Base-by-base conservation (phyloP, 2,329 filamentous ascomycete genomes). In the Apiospora saccharicola region DNA sequence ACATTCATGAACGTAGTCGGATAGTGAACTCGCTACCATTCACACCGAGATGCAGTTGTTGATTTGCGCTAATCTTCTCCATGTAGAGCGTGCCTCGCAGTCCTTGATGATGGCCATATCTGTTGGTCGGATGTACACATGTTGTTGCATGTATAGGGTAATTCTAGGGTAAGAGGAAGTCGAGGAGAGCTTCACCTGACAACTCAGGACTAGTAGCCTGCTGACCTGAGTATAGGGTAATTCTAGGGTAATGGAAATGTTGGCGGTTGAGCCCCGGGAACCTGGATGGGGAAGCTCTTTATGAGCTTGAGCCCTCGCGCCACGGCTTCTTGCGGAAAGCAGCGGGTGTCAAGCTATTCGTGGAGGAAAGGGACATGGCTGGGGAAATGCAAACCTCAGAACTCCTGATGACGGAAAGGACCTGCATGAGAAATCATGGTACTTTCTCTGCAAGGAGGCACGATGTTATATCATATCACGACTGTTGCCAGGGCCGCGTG, bases 61-160 rank as follows among this genome's bases (percentile, higher is more conserved):
- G 26, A 57, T 57, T 34, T 30, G 51, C 16, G 1, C 14, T 19
- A 47, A 30, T 57, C 0, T 10, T 34, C 22, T 4, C 6, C 51
- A 30, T 16, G 26, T 34, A 34, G 26, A 57, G 19, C 26, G 26
- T 4, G 6, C 26, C 51, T 57, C 51, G 16, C 14, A 34, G 14
- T 16, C 30, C 51, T 10, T 19, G 14, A 57, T 16, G 26, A 30
- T 34, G 51, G 5, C 26, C 51, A 57, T 34, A 6, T 8, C 26
- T 12, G 53, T 34, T 22, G 3, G 2, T 19, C n/a, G 34, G 19
- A 64, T 41, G 8, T 16, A 61, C 4, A 64, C 34, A 64, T n/a
- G 57, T 41, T n/a, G 57, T 41, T n/a, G 53, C 53, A 67, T 53
- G 72, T 68, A 73, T 71, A 73, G 72, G 72, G 70, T 73, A 73